A percentile compares a stretch with the other conserved stretches of the same genome.
These are phyloP conservation scores for Plantago major DNA, from an alignment of 257 asterid species.

Conservation along the genomic window DNA sequence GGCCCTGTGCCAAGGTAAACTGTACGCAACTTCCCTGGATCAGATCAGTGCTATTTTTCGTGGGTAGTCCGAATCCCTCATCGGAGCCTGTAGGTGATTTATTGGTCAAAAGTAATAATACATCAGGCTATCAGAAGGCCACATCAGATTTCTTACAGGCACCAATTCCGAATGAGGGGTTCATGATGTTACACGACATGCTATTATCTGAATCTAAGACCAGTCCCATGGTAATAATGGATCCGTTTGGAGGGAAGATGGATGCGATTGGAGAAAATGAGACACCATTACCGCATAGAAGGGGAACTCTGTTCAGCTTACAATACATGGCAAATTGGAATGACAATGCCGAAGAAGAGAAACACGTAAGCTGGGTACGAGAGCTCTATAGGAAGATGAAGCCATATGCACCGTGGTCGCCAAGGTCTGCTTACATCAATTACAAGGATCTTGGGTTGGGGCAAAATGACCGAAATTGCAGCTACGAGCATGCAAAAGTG, in stretches of 20 bases:
- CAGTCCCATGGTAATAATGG: slow-evolving; percentile 17
- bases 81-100: too few species aligned
- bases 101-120: not conserved
- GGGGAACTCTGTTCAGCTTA: slow-evolving; percentile 24
- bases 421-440: slow-evolving; percentile 25
- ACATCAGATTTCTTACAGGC: slow-evolving; percentile 27
- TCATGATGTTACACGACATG: slow-evolving; percentile 20
- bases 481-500: slow-evolving; percentile 20
- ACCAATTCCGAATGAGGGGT: slow-evolving; percentile 19
- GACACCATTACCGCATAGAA: slow-evolving; percentile 32
- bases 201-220: slow-evolving; percentile 9
- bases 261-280: slow-evolving; percentile 23
- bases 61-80: not conserved
- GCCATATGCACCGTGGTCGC: slow-evolving; percentile 27
- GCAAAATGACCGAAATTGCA: slow-evolving; percentile 18
- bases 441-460: slow-evolving; percentile 31
- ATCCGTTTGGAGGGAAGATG: slow-evolving; percentile 30
- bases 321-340: slow-evolving; percentile 28
- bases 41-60: slow-evolving; percentile 20
- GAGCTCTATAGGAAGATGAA: slow-evolving; percentile 20
- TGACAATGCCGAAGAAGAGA: slow-evolving; percentile 2
- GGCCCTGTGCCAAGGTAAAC: slow-evolving; percentile 14
- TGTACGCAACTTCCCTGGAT: slow-evolving; percentile 25
- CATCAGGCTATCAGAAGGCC: slow-evolving; percentile 14
- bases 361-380: slow-evolving; percentile 24